A percentile compares a stretch with the other conserved stretches of the same genome.
phyloP scores from a whole-genome alignment of 2,329 filamentous ascomycete genomes.

The Calonectria ilicicola region DNA sequence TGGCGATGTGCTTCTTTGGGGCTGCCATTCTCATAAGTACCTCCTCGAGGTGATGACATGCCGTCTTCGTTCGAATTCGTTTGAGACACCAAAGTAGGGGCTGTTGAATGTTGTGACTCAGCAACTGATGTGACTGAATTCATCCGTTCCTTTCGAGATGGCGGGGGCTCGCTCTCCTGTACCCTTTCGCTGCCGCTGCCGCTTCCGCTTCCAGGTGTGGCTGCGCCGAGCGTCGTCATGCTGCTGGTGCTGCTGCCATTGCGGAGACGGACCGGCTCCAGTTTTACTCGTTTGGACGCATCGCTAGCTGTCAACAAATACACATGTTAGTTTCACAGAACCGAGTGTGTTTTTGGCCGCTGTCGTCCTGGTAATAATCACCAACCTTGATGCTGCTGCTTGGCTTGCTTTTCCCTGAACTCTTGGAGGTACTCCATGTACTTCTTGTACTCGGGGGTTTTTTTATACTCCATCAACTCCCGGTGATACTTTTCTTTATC shows the following conservation, averaged over 20 bases:
- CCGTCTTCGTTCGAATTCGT: slow-evolving; percentile 56
- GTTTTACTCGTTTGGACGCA: slow-evolving; percentile 60
- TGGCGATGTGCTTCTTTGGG: slow-evolving; percentile 43
- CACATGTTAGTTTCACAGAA: slow-evolving; percentile 18
- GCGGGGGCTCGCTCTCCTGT: slow-evolving; percentile 61
- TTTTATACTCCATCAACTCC: slow-evolving; percentile 82
- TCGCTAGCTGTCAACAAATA: slow-evolving; percentile 47
- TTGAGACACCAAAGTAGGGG: slow-evolving; percentile 50
- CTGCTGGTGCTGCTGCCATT: slow-evolving; percentile 57
- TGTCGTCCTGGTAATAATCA: slow-evolving; percentile 19
- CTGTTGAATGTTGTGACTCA: slow-evolving; percentile 58
- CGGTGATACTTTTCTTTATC: slow-evolving; percentile 83
- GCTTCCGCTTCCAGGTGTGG: slow-evolving; percentile 46
- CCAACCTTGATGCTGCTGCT: slow-evolving; percentile 66
- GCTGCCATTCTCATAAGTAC: slow-evolving; percentile 50
- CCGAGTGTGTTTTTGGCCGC: neutral
- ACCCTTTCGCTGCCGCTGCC: slow-evolving; percentile 62
- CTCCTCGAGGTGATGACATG: slow-evolving; percentile 55
- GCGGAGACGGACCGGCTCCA: slow-evolving; percentile 52
- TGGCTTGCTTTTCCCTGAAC: slow-evolving; percentile 80
- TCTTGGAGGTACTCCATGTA: slow-evolving; percentile 81
- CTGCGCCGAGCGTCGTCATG: slow-evolving; percentile 50
- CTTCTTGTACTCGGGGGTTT: slow-evolving; percentile 75
- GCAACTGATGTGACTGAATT: slow-evolving; percentile 60
- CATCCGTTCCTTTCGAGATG: slow-evolving; percentile 59